Conservation (phyloP, 169 alveolate species). For the Plasmodium gonderi region DNA sequence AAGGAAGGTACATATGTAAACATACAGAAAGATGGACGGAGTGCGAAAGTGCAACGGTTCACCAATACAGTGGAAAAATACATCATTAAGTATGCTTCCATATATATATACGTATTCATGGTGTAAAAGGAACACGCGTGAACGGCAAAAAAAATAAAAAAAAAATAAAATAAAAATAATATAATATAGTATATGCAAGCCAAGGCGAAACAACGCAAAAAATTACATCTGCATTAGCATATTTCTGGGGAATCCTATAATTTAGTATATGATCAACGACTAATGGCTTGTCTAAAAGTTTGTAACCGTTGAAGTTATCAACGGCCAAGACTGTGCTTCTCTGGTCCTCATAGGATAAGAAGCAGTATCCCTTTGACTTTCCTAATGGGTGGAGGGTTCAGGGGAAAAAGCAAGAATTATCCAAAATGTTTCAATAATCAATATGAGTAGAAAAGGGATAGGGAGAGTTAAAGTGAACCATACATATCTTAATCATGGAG, state of each 20-base stretch:
- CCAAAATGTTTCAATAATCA: background rate
- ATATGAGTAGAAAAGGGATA: too few species aligned
- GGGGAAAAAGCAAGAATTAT: background rate
- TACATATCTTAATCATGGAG: too few species aligned
- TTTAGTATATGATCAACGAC: conserved; percentile 97
- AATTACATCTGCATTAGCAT: conserved; percentile 15
- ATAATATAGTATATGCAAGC: background rate
- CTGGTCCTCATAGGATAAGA: conserved; percentile 97
- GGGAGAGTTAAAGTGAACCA: too few species aligned
- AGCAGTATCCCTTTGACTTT: conserved; percentile 95
- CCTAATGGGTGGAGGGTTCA: conserved; percentile 42
- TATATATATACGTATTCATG: background rate
- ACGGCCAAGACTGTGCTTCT: conserved; percentile 99
- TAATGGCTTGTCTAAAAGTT: conserved; percentile 90
- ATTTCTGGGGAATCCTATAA: conserved; percentile 87
- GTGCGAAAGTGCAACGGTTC: background rate
- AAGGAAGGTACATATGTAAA: too few species aligned
- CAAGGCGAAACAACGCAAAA: background rate
- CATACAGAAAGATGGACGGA: background rate
- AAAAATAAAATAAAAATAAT: background rate
- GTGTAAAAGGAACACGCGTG: background rate
- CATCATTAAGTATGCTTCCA: background rate
- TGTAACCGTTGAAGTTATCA: conserved; percentile 96
- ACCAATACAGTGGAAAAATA: background rate
- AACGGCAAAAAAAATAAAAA: background rate